A percentile compares a stretch with the other conserved stretches of the same genome.
These are phyloP conservation scores for Chaetomidium leptoderma DNA, from an alignment of 495 filamentous ascomycete species.

Conservation along the genomic window DNA sequence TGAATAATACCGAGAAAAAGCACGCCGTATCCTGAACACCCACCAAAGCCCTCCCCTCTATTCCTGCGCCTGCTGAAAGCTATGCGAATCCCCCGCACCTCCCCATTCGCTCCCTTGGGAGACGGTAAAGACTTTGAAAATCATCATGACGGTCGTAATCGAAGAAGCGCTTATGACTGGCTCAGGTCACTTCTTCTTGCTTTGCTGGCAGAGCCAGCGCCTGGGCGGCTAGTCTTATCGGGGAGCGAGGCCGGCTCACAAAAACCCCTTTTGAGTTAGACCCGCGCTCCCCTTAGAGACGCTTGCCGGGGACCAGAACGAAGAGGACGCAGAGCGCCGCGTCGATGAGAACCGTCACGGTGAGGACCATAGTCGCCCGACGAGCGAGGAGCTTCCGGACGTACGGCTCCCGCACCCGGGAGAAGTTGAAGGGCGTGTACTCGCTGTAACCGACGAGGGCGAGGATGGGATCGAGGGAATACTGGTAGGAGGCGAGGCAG, in stretches of 20 bases:
- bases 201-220: not conserved
- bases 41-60: not conserved
- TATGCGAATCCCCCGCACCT: not conserved
- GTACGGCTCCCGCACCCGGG: conserved; percentile 79
- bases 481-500: conserved; percentile 83
- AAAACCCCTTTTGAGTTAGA: not conserved
- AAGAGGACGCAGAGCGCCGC: conserved; percentile 75
- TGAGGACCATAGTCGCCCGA: conserved; percentile 71
- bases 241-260: conserved; percentile 18
- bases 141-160: conserved; percentile 20
- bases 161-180: conserved; percentile 1
- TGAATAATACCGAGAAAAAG: conserved; percentile 5
- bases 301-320: conserved; percentile 87
- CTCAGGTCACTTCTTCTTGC: not conserved
- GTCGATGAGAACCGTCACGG: conserved; percentile 67
- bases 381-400: conserved; percentile 77
- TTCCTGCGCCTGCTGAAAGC: conserved; percentile 9
- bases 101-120: not conserved
- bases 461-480: conserved; percentile 86
- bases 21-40: conserved; percentile 27
- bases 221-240: not conserved
- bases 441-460: conserved; percentile 87
- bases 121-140: not conserved
- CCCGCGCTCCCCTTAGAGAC: conserved; percentile 50
- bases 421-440: conserved; percentile 90